Conservation (phyloP, 306 rosid genomes). For the Arachis hypogaea region DNA sequence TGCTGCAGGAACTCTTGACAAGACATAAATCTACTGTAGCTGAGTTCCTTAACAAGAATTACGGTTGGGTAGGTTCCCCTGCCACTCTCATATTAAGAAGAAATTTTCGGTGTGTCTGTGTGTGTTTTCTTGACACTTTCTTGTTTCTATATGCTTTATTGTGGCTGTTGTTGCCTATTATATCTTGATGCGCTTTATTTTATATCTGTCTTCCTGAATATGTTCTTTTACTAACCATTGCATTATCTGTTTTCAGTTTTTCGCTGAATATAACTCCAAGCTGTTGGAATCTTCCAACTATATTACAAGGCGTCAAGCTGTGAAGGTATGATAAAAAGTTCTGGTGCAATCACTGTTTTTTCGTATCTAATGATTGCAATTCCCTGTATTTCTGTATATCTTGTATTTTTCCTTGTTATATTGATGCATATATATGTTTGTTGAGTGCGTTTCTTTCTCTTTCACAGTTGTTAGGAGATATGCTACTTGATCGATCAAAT, state of each 20-base stretch:
- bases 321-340: constrained; percentile 63
- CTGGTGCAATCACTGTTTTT: background rate
- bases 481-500: constrained; percentile 85
- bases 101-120: background rate
- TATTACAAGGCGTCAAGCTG: constrained; percentile 93
- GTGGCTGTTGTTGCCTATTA: background rate
- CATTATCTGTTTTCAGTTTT: constrained; percentile 61
- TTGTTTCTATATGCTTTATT: constrained; percentile 1
- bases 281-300: constrained; percentile 85
- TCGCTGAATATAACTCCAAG: constrained; percentile 82
- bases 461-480: constrained; percentile 88
- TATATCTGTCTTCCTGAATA: background rate
- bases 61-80: constrained; percentile 74
- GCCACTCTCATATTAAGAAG: constrained; percentile 10
- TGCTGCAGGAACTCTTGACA: constrained; percentile 85
- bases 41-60: constrained; percentile 78
- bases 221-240: constrained; percentile 24
- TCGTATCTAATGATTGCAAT: no score
- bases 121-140: background rate
- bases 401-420: constrained; percentile 20
- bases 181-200: constrained; percentile 23
- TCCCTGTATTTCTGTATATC: background rate
- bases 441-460: constrained; percentile 38
- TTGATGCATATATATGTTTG: constrained; percentile 16
- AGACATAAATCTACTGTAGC: constrained; percentile 97